Conservation (phyloP, 2,329 filamentous ascomycete genomes). For the Periconia sp. region DNA sequence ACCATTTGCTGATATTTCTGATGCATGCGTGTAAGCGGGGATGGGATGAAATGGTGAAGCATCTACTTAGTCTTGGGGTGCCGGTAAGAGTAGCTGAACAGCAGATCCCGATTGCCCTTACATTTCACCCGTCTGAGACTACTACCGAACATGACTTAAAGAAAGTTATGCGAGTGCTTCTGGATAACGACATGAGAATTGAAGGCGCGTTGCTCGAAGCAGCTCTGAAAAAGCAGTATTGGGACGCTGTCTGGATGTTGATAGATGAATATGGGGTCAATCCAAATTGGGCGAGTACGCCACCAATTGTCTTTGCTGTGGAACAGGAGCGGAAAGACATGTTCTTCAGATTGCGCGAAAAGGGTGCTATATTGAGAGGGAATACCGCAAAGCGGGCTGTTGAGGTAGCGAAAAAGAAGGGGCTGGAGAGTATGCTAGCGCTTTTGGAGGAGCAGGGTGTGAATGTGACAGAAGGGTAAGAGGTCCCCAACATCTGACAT, state of each 20-base stretch:
- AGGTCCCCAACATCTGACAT: too few species aligned
- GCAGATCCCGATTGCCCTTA: too few species aligned
- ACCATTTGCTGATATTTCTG: neutral
- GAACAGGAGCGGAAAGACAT: neutral
- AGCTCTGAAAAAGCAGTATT: neutral
- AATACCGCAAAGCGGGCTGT: neutral
- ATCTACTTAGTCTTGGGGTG: neutral
- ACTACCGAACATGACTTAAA: neutral
- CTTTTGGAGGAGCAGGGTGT: constrained; percentile 5
- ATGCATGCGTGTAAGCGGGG: neutral
- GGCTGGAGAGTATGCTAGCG: neutral
- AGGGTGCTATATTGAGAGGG: neutral
- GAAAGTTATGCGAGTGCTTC: neutral
- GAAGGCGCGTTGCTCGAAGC: neutral
- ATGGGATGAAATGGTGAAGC: neutral
- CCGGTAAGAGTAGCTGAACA: too few species aligned
- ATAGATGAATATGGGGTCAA: neutral
- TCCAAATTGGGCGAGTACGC: neutral
- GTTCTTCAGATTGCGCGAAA: neutral
- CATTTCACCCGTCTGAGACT: too few species aligned
- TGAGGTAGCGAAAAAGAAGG: neutral
- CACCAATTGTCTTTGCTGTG: neutral
- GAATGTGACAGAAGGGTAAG: too few species aligned
- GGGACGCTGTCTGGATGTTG: neutral
- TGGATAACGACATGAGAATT: neutral